These are phyloP conservation scores for Penicillium cosmopolitanum DNA, from an alignment of 495 filamentous ascomycete species.

Conservation along the genomic window DNA sequence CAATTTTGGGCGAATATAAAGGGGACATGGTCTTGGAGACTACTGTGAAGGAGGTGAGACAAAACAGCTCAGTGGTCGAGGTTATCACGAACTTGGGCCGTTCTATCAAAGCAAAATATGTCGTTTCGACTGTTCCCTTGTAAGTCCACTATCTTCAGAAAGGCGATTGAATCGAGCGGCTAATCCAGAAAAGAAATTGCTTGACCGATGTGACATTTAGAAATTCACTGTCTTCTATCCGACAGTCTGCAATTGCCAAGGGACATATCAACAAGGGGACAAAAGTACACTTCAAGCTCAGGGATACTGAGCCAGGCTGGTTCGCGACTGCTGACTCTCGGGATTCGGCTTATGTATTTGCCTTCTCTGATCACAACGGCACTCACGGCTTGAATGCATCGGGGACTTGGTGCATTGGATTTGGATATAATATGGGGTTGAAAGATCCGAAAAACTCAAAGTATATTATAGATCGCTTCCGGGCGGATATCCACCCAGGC, in stretches of 20 bases:
- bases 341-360: constrained; percentile 22
- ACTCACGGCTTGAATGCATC: constrained; percentile 16
- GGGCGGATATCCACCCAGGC: constrained; percentile 7
- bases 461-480: neutral
- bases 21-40: constrained; percentile 22
- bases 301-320: constrained; percentile 13
- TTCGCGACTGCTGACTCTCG: constrained; percentile 9
- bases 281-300: constrained; percentile 33
- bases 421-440: neutral
- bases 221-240: constrained; percentile 21
- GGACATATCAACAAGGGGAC: constrained; percentile 32
- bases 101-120: neutral
- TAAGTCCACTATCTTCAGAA: neutral
- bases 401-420: neutral
- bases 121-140: neutral
- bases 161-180: neutral
- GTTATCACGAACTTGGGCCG: neutral
- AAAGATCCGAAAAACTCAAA: neutral
- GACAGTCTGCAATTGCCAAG: constrained; percentile 19
- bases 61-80: constrained; percentile 1
- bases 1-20: constrained; percentile 18
- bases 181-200: neutral
- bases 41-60: constrained; percentile 13
- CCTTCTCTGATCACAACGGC: constrained; percentile 30
- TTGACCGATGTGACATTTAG: neutral